phyloP scores from a whole-genome alignment of 1,284 basidiomycete genomes.

The Inonotus obliquus region DNA sequence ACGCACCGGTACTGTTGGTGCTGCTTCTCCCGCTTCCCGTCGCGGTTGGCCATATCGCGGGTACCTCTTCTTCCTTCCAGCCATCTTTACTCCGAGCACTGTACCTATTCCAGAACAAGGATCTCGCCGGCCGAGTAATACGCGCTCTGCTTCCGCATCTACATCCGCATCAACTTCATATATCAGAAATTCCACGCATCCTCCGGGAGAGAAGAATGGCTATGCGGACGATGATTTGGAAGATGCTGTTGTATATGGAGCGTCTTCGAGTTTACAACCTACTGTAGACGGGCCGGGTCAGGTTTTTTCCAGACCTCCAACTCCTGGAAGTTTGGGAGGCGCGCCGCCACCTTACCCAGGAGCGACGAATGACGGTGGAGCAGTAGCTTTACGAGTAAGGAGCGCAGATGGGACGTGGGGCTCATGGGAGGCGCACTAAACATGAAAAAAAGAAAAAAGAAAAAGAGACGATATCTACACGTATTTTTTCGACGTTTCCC shows the following conservation, averaged over 20 bases:
- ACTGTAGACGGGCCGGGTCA: neutral
- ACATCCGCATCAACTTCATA: neutral
- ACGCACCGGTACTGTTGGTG: conserved; percentile 22
- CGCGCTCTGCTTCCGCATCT: conserved; percentile 19
- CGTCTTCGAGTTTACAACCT: conserved; percentile 8
- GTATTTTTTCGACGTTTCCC: neutral
- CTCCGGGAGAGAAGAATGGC: conserved; percentile 2
- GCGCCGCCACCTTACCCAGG: conserved; percentile 13
- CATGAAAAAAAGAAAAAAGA: neutral
- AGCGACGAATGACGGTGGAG: conserved; percentile 5
- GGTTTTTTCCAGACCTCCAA: conserved; percentile 13
- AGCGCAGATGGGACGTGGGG: conserved; percentile 15
- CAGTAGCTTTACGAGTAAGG: conserved; percentile 7
- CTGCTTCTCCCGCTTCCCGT: conserved; percentile 34
- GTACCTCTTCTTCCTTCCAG: conserved; percentile 76
- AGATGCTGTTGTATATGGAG: conserved; percentile 13
- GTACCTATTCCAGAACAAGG: conserved; percentile 39
- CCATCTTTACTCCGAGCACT: conserved; percentile 59
- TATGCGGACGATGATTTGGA: conserved; percentile 12
- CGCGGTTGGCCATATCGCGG: conserved; percentile 45
- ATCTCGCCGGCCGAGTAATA: conserved; percentile 30
- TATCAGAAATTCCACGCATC: neutral
- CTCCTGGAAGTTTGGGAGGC: conserved; percentile 6
- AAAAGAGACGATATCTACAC: neutral
- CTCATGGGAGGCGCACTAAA: conserved; percentile 13